Conservation (phyloP, 805 yeast genomes). For the Sugiyamaella lignohabitans region DNA sequence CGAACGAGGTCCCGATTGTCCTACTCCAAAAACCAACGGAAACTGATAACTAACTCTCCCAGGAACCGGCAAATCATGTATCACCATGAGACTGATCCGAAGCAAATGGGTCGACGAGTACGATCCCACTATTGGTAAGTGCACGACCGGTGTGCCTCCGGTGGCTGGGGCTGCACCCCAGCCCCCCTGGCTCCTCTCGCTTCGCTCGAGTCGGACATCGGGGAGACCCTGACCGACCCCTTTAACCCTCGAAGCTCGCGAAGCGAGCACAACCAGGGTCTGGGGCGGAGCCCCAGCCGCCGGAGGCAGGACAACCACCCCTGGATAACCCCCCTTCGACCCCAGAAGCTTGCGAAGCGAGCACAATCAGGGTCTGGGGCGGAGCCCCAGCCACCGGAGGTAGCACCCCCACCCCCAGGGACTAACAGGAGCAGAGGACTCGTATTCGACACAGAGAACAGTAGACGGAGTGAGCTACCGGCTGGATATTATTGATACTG, state of each 20-base stretch:
- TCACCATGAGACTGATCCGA: slow-evolving; percentile 30
- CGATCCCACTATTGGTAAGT: slow-evolving; percentile 28
- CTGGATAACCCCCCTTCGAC: too few relatives aligned
- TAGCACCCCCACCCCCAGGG: background rate
- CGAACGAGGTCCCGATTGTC: background rate
- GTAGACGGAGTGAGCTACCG: slow-evolving; percentile 45
- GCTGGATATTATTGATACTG: slow-evolving; percentile 65
- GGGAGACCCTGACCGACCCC: slow-evolving; percentile 20
- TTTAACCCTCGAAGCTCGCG: too few relatives aligned
- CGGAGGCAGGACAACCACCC: too few relatives aligned
- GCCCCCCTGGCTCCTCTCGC: too few relatives aligned
- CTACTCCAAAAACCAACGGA: background rate
- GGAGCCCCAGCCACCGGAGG: background rate
- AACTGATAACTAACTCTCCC: background rate
- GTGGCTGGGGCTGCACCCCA: too few relatives aligned
- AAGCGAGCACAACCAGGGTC: too few relatives aligned
- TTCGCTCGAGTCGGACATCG: too few relatives aligned
- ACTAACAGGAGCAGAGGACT: background rate
- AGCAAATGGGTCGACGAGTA: slow-evolving; percentile 33
- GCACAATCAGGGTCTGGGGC: background rate
- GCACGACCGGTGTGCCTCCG: too few relatives aligned
- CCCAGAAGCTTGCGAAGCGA: background rate
- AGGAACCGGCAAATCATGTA: slow-evolving; percentile 26
- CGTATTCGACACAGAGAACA: slow-evolving; percentile 26
- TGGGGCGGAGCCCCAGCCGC: too few relatives aligned